phyloP scores from a whole-genome alignment of 2,329 filamentous ascomycete genomes.

The Canariomyces notabilis region DNA sequence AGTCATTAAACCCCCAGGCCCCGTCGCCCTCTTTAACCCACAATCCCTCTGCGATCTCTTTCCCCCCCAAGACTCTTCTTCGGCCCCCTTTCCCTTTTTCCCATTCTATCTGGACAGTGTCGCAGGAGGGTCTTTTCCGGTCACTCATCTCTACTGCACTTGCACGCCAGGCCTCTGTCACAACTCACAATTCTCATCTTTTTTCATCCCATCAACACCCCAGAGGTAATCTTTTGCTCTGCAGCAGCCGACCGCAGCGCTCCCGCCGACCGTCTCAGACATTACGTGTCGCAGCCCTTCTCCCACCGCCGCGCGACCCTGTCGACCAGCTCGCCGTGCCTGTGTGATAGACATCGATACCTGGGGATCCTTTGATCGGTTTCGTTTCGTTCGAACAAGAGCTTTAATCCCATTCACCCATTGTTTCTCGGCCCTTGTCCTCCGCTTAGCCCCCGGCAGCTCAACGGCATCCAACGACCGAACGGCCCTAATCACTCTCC shows the following conservation, averaged over 20 bases:
- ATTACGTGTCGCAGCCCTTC: slow-evolving; percentile 32
- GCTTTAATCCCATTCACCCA: slow-evolving; percentile 37
- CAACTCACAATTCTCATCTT: slow-evolving; percentile 9
- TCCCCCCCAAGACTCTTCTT: slow-evolving; percentile 40
- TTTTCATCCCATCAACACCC: slow-evolving; percentile 26
- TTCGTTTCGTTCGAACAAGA: slow-evolving; percentile 39
- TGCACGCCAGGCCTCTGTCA: slow-evolving; percentile 13
- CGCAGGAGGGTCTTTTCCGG: slow-evolving; percentile 30
- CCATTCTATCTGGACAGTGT: slow-evolving; percentile 29
- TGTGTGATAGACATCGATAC: slow-evolving; percentile 31
- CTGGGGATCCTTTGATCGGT: slow-evolving; percentile 31
- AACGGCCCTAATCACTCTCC: too few relatives aligned
- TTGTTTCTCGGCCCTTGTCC: slow-evolving; percentile 29
- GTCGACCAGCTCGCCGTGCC: slow-evolving; percentile 27
- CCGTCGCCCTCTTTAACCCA: slow-evolving; percentile 30
- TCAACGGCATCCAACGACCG: slow-evolving; percentile 16
- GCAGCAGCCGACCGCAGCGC: slow-evolving; percentile 29
- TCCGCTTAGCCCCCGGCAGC: slow-evolving; percentile 17
- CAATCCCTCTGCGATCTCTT: slow-evolving; percentile 34
- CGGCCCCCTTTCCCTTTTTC: slow-evolving; percentile 32
- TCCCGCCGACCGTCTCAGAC: slow-evolving; percentile 29
- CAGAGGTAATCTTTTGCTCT: slow-evolving; percentile 35
- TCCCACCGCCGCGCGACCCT: slow-evolving; percentile 27
- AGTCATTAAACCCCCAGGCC: slow-evolving; percentile 39
- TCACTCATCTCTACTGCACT: slow-evolving; percentile 1